These are phyloP conservation scores for Cystobasidium slooffiae DNA, from an alignment of 1,284 basidiomycete species.

Conservation along the genomic window DNA sequence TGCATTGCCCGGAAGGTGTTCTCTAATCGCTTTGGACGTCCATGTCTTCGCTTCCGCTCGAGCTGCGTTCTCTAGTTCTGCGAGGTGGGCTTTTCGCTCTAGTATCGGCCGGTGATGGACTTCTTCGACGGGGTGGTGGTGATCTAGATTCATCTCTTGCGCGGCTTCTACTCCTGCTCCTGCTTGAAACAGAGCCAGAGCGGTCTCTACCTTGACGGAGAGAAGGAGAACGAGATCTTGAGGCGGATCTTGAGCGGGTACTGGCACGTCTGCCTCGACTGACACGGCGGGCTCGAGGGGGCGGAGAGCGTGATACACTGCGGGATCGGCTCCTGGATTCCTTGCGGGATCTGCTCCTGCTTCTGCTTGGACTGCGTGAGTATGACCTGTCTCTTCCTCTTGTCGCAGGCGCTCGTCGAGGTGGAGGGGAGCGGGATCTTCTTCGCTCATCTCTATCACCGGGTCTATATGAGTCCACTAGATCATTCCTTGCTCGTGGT, in stretches of 20 bases:
- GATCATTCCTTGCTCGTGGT: conserved; percentile 34
- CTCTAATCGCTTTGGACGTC: conserved; percentile 37
- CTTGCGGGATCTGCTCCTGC: neutral
- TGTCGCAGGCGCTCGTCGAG: conserved; percentile 24
- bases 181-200: conserved; percentile 9
- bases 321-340: conserved; percentile 5
- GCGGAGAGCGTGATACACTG: conserved; percentile 7
- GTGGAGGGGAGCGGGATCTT: conserved; percentile 49
- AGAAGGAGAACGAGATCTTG: conserved; percentile 34
- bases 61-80: conserved; percentile 14
- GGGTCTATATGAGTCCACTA: conserved; percentile 38
- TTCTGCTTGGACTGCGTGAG: conserved; percentile 13
- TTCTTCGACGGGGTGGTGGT: conserved; percentile 13
- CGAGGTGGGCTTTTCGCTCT: neutral
- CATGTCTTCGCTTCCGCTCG: conserved; percentile 40
- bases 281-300: conserved; percentile 20
- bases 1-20: too few species aligned
- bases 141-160: conserved; percentile 12
- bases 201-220: conserved; percentile 15
- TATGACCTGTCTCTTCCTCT: conserved; percentile 15
- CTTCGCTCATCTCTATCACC: conserved; percentile 28
- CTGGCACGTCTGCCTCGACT: neutral
- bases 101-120: conserved; percentile 11
- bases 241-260: conserved; percentile 23
- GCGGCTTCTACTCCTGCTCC: neutral